phyloP scores from a whole-genome alignment of 2,329 filamentous ascomycete genomes.

The Monilinia polystroma region DNA sequence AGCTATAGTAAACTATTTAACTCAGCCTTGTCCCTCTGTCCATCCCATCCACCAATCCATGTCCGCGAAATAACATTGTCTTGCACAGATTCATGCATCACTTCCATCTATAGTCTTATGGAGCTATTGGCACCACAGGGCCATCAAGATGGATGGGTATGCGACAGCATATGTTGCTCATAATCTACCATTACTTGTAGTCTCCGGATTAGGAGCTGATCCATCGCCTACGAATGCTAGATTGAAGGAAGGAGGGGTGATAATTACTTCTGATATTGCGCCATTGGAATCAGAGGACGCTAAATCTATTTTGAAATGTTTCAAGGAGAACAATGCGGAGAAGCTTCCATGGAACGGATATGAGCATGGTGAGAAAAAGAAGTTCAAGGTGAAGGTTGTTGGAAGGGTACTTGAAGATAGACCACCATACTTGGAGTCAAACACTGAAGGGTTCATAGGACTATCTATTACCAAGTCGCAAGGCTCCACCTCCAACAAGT shows the following conservation, averaged over 20 bases:
- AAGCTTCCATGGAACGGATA: slow-evolving; percentile 65
- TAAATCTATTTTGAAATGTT: slow-evolving; percentile 62
- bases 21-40: slow-evolving; percentile 14
- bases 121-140: slow-evolving; percentile 29
- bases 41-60: slow-evolving; percentile 14
- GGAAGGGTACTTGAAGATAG: slow-evolving; percentile 67
- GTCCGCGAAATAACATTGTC: slow-evolving; percentile 18
- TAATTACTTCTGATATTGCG: slow-evolving; percentile 70
- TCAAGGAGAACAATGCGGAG: slow-evolving; percentile 64
- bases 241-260: slow-evolving; percentile 45
- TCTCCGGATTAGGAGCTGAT: slow-evolving; percentile 68
- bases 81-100: neutral
- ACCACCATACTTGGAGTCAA: slow-evolving; percentile 31
- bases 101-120: slow-evolving; percentile 33
- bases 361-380: slow-evolving; percentile 48
- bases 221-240: slow-evolving; percentile 39
- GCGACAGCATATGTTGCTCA: slow-evolving; percentile 77
- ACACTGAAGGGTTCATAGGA: slow-evolving; percentile 44
- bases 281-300: slow-evolving; percentile 64
- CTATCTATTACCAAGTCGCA: slow-evolving; percentile 56
- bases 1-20: too few relatives aligned
- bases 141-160: slow-evolving; percentile 69
- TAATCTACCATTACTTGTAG: slow-evolving; percentile 79
- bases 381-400: slow-evolving; percentile 70
- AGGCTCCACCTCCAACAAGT: slow-evolving; percentile 49